A percentile compares a stretch with the other conserved stretches of the same genome.
Evolutionary conservation across 2,329 filamentous ascomycete genomes (phyloP).

Genomic region (Tothia fuscella): DNA sequence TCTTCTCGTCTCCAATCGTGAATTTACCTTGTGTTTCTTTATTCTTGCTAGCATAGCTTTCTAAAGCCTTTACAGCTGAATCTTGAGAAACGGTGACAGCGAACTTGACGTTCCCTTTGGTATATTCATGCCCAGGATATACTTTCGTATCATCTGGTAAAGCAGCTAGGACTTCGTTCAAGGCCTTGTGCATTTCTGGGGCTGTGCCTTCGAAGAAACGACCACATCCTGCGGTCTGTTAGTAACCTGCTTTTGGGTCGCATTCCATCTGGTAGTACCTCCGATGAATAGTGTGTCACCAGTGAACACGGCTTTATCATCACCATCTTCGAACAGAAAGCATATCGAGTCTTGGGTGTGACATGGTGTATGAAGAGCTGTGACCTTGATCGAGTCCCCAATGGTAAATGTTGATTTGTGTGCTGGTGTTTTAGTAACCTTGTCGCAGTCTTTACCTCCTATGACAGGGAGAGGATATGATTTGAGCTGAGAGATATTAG

Average conservation of each 20-base stretch:
- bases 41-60: conserved; percentile 66
- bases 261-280: conserved; percentile 26
- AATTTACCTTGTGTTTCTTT: conserved; percentile 88
- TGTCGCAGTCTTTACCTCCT: conserved; percentile 75
- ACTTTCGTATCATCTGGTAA: conserved; percentile 86
- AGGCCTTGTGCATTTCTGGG: conserved; percentile 74
- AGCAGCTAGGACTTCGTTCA: conserved; percentile 72
- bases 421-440: conserved; percentile 63
- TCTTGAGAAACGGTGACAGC: conserved; percentile 62
- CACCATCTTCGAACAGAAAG: conserved; percentile 75
- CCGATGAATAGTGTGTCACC: conserved; percentile 94
- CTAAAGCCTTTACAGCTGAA: conserved; percentile 63
- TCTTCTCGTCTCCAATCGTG: conserved; percentile 94
- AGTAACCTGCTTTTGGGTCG: conserved; percentile 21
- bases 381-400: conserved; percentile 67
- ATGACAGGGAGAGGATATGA: conserved; percentile 61
- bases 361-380: conserved; percentile 86
- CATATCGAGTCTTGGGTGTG: conserved; percentile 99
- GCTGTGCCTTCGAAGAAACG: conserved; percentile 90
- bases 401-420: conserved; percentile 72
- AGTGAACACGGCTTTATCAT: conserved; percentile 74
- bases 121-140: conserved; percentile 97
- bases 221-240: too few species aligned
- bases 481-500: conserved; percentile 35
- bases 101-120: conserved; percentile 92